Conservation (phyloP, 345 rosid genomes). For the Salix viminalis region DNA sequence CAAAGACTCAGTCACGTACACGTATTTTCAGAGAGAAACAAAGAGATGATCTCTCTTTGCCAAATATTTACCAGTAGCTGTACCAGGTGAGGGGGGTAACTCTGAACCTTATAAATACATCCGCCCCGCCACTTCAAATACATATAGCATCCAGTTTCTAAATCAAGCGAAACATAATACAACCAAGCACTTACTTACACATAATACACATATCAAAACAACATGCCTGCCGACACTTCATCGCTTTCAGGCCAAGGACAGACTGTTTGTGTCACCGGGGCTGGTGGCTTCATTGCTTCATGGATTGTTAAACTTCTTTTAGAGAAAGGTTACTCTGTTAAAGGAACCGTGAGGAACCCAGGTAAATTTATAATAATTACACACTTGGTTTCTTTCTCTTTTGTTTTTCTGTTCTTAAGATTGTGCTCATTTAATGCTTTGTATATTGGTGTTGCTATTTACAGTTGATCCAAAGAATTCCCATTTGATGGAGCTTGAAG, state of each 20-base stretch:
- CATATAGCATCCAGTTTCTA: not conserved
- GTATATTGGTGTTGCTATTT: not conserved
- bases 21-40: not conserved
- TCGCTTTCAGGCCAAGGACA: conserved; percentile 40
- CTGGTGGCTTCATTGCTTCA: conserved; percentile 96
- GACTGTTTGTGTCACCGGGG: conserved; percentile 92
- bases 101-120: not conserved
- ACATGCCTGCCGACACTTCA: conserved; percentile 24
- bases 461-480: conserved; percentile 78
- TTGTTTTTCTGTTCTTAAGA: not conserved
- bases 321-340: conserved; percentile 72
- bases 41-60: not conserved
- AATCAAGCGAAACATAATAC: no score
- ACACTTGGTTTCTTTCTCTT: not conserved
- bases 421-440: not conserved
- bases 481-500: conserved; percentile 83
- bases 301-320: conserved; percentile 88
- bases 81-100: not conserved
- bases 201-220: not conserved
- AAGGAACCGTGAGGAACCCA: conserved; percentile 87
- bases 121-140: not conserved
- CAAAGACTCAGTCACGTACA: no score
- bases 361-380: conserved; percentile 24
- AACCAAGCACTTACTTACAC: not conserved
- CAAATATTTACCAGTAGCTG: not conserved